Evolutionary conservation across 2,329 filamentous ascomycete genomes (phyloP), one percentile per base, ranked within the genome.

Genomic region (Colletotrichum cordylinicola): DNA sequence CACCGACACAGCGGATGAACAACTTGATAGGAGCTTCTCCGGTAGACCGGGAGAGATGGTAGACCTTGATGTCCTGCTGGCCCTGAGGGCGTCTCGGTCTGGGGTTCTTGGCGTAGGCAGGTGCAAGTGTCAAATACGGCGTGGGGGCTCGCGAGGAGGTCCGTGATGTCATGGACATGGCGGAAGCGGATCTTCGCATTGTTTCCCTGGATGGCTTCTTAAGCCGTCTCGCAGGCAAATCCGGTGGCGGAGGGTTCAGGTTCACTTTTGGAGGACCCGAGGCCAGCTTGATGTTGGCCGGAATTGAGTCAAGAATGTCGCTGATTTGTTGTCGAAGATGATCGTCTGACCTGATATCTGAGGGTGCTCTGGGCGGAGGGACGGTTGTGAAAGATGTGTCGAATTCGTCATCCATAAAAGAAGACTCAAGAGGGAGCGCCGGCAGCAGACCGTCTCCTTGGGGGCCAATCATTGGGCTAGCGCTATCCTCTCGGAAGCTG

Each of bases 21-120:
- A 99, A 91, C 85, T 98, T 98, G 82, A 98, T 96, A 1, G 97
- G 97, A 15, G 95, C 92, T 78, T 97, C 93, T 72, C 95, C 95
- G 43, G 94, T 95, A 21, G 94, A 93, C 64, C 96, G 92, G 16
- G 95, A 95, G 48, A 99, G 90, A 84, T 98, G 96, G 81, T 98
- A 99, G 4, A 98, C 89, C 83, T 96, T 96, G 81, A 98, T 96
- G 76, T 96, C 96, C 67, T 93, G 91, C 72, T 93, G 90, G 67
- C 89, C 89, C 61, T 86, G 86, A 70, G 85, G 85, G 33, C 86
- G 85, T 31, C 89, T 87, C 1, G 88, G 85, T 10, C 90, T 88
- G 4, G 86, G 80, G 27, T 85, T 87, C 79, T 90, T 90, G 24
- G 84, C 82, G 72, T 84, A 84, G 18, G 88, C 93, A 0, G 94